phyloP scores from a whole-genome alignment of 179 eudicot genomes.

The Beta lomatogona region DNA sequence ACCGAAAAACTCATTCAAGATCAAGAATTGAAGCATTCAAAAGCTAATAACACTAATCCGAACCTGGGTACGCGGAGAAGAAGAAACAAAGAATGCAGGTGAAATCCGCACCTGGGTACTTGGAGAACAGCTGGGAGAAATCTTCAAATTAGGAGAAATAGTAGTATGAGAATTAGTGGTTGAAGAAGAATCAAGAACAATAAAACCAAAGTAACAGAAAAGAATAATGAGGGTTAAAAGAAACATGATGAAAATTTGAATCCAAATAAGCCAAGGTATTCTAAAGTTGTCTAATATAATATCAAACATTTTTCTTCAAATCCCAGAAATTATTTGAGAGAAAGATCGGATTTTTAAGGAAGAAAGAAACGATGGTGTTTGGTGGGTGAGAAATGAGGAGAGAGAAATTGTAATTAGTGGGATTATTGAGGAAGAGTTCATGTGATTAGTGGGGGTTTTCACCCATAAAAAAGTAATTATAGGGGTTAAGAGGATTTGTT shows the following conservation, averaged over 20 bases:
- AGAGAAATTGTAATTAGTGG: no score
- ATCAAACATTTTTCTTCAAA: constrained; percentile 27
- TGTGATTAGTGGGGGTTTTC: background rate
- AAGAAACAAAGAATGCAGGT: background rate
- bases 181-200: constrained; percentile 33
- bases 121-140: constrained; percentile 16
- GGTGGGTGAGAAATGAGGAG: constrained; percentile 3
- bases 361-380: no score
- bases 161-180: constrained; percentile 5
- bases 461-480: background rate
- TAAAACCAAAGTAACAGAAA: constrained; percentile 36
- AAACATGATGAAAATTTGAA: constrained; percentile 57
- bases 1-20: background rate
- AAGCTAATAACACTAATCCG: background rate
- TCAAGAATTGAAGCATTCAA: background rate
- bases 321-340: background rate
- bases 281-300: constrained; percentile 39
- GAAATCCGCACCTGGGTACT: constrained; percentile 32
- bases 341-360: background rate
- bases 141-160: background rate
- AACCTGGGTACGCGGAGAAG: constrained; percentile 5
- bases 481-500: background rate
- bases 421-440: background rate
- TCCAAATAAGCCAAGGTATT: constrained; percentile 70
- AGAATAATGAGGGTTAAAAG: constrained; percentile 44